Base-by-base conservation (phyloP, 1,284 basidiomycete species). In the Kalmanozyma brasiliensis region DNA sequence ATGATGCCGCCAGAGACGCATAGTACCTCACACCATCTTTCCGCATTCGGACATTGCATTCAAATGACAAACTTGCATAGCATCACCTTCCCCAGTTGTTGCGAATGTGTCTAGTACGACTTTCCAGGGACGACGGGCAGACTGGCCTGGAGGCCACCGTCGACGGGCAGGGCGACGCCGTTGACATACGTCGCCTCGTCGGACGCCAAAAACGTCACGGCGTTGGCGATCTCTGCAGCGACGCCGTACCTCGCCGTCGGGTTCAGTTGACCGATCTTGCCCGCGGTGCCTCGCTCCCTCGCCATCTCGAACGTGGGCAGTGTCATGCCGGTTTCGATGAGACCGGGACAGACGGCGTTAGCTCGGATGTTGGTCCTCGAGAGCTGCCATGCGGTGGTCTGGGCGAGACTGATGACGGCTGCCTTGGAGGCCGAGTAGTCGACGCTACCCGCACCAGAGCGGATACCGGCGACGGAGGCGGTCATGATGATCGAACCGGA, bases 321-420 rank as follows among this genome's bases (percentile, higher is more conserved):
- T 0, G 93, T 93, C 91, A 94, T 93, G 32, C 89, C 90, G 1
- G 92, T 94, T 38, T 94, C 91, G 74, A 96, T 93, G 45, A 96
- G 83, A 17, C 94, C 94, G 2, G 94, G 94, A 77, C 92, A 94
- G 65, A 96, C 88, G 16, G 90, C 87, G 82, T 96, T 96, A 66
- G 95, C 90, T 34, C 94, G 89, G 64, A 97, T 86, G 81, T 92
- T 91, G 2, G 88, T 89, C 69, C 87, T 89, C 60, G 88, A 86
- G n/a, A 95, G 86, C 81, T 93, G 91, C 82, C 90, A 92, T 1
- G 89, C 87, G 8, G 88, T 85, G 1, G 90, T 92, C 74, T 92
- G 87, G 4, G 92, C 93, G 60, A 96, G 87, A 40, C 89, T 92
- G 82, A 93, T 92, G 14, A 81, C 79, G 2, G 79, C 79, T 1